Evolutionary conservation across 2,329 filamentous ascomycete species (phyloP), one percentile per base, ranked within the genome.

Genomic region (Penicillium occitanis): DNA sequence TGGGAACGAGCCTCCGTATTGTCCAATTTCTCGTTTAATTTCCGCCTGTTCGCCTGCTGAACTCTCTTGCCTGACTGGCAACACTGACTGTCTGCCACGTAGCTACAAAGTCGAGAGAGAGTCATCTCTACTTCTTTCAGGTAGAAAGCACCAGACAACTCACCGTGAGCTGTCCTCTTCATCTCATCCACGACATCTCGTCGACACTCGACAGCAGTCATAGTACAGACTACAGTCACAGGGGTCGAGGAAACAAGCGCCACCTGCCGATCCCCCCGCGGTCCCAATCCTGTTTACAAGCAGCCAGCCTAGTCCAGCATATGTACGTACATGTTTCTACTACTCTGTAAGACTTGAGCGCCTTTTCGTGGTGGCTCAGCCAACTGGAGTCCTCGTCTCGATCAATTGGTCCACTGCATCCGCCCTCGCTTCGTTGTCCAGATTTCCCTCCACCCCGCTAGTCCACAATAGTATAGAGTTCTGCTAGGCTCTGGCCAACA

Each of bases 241-340:
- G 42, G 30, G 25, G 46, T 35, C 35, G 22, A 53, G 28, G 33
- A 22, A 30, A 44, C 64, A 48, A 22, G 42, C 64, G 64, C 64
- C 64, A 66, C 64, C 25, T 48, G 64, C 59, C 50, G 64, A 66
- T 66, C 64, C 50, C 63, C 63, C 64, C 53, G 59, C 64, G 28
- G 11, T 22, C 33, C n/a, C 37, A 35, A 48, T 57, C 46, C 44
- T 62, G 30, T 14, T 30, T 8, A 17, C 48, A 11, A 30, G 46
- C 46, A 50, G 46, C 25, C 25, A 25, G 25, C 25, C 25, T 25
- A 3, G 25, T 25, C 25, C 25, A 17, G 22, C 46, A 14, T 51
- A 50, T 25, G 46, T 50, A 50, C 25, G 14, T 28, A 51, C 48
- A 51, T 19, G 28, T 30, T 17, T 53, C 14, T 33, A 51, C 14